Base-by-base conservation (phyloP, 2,329 filamentous ascomycete species). In the Simplicillium sp. region DNA sequence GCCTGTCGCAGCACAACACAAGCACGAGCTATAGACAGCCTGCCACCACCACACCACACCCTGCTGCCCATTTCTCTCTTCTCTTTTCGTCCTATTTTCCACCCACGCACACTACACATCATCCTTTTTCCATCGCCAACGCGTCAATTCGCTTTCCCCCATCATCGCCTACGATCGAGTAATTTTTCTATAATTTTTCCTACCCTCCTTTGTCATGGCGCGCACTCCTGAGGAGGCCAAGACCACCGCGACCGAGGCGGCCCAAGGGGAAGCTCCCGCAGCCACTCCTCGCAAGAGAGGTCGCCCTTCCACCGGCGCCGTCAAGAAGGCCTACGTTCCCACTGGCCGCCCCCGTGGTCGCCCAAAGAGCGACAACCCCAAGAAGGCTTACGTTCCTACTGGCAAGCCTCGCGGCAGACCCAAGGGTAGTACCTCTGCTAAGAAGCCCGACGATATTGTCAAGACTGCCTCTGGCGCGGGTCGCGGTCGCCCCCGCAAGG, bases 381-480 rank as follows among this genome's bases (percentile, higher is more conserved):
- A 58, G 46, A 54, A 54, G 16, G 38, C 54, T 38, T 61, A 64
- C 29, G 56, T 53, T 3, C 60, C 66, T 17, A 61, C 59, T 1
- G 68, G 68, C 28, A 61, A 64, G n/a, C 66, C 66, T 33, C 66
- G 69, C n/a, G 68, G 68, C 20, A 65, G 68, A 9, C 69, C 69
- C 32, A 62, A 62, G 42, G 68, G 68, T 48, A 60, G 54, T 44
- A 57, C 51, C 44, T 56, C 56, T 44, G 7, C 40, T 9, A 15
- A 33, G n/a, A 39, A 37, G 34, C 28, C 39, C 14, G 28, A 33
- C 7, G 5, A 40, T 36, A n/a, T 38, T 29, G 41, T 42, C 37
- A 38, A 45, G 36, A 32, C 38, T 34, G 35, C 34, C 28, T 29
- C 33, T 3, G 37, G 44, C 34, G 49, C 53, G 14, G 52, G 45